Evolutionary conservation across 129 eudicot species (phyloP).

Genomic region (Silybum marianum): DNA sequence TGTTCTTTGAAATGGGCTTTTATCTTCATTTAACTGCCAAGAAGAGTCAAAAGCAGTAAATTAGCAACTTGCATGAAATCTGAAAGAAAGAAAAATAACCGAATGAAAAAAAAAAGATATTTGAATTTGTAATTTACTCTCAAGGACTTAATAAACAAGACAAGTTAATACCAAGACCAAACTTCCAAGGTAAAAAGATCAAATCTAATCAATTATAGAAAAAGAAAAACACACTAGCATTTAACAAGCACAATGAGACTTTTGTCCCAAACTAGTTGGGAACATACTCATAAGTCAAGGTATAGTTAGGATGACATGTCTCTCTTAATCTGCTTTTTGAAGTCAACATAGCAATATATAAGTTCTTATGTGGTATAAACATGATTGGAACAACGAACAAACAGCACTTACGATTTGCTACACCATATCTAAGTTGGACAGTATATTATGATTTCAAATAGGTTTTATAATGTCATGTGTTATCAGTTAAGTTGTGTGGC

Average conservation of each 20-base stretch:
- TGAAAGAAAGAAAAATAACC: neutral
- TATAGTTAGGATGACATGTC: neutral
- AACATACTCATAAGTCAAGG: neutral
- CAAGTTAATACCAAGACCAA: neutral
- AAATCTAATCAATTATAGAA: neutral
- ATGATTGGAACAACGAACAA: constrained; percentile 20
- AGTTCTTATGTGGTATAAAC: neutral
- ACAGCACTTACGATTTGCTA: constrained; percentile 10
- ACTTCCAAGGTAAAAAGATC: constrained; percentile 2
- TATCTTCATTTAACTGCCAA: constrained; percentile 88
- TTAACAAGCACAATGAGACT: constrained; percentile 8
- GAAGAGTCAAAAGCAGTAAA: constrained; percentile 16
- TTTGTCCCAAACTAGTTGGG: constrained; percentile 7
- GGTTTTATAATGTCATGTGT: constrained; percentile 9
- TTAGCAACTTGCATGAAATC: constrained; percentile 16
- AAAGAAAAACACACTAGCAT: constrained; percentile 10
- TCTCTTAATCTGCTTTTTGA: constrained; percentile 14
- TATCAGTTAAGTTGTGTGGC: constrained; percentile 22
- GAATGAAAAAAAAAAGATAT: neutral
- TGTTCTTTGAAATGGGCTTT: constrained; percentile 95
- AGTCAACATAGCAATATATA: constrained; percentile 14
- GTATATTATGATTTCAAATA: constrained; percentile 6
- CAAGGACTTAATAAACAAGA: neutral
- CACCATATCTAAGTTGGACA: constrained; percentile 5
- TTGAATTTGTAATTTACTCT: constrained; percentile 10